Conservation (phyloP, 768 basidiomycete genomes). For the Macrolepiota albuminosa region DNA sequence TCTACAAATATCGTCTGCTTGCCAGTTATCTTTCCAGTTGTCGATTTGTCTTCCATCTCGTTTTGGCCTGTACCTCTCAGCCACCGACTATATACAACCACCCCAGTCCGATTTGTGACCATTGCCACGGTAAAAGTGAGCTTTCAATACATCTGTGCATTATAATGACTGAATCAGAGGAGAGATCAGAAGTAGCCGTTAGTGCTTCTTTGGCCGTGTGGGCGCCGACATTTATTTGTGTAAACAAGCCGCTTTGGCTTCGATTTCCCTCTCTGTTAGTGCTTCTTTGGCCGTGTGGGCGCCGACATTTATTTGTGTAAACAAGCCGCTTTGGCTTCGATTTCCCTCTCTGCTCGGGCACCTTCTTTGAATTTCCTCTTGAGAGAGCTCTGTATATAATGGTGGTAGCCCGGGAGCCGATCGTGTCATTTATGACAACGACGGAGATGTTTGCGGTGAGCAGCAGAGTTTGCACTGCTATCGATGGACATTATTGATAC, state of each 20-base stretch:
- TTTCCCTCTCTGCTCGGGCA: conserved; percentile 20
- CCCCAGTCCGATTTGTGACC: not conserved
- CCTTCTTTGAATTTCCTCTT: conserved; percentile 24
- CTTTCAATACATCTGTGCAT: not conserved
- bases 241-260: conserved; percentile 29
- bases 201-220: conserved; percentile 34
- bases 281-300: conserved; percentile 34
- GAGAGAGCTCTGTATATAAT: conserved; percentile 15
- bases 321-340: conserved; percentile 28
- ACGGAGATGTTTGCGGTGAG: conserved; percentile 22
- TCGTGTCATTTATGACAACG: conserved; percentile 25
- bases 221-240: conserved; percentile 31
- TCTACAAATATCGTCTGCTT: conserved; percentile 10
- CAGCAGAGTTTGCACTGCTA: not conserved
- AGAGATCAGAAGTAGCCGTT: conserved; percentile 18
- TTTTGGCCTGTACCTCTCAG: not conserved
- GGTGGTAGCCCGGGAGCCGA: conserved; percentile 25
- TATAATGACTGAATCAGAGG: not conserved
- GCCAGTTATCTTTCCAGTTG: not conserved
- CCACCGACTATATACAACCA: not conserved
- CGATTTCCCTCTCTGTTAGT: no score
- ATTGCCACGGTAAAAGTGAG: not conserved
- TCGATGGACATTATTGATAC: conserved; percentile 1
- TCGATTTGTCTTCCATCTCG: not conserved
- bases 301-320: conserved; percentile 31